Evolutionary conservation across 2,329 filamentous ascomycete species (phyloP), one percentile per base, ranked within the genome.

Genomic region (Xylariomycetidae sp.): DNA sequence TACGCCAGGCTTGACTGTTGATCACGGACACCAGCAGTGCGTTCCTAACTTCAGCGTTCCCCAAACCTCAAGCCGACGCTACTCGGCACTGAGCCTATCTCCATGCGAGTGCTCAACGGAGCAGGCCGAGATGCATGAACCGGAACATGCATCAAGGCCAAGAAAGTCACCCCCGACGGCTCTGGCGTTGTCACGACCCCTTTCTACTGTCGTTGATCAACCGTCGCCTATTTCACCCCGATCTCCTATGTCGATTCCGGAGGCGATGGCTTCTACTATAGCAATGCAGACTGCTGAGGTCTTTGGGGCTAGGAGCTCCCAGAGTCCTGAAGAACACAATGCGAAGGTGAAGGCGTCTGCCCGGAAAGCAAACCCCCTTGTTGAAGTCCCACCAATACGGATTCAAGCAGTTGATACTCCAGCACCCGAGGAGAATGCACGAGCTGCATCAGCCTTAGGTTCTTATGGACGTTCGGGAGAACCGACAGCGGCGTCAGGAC

Each of bases 41-140:
- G 60, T 70, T 4, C 67, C 68, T 3, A 76, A 75, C 45, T 77
- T 77, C 43, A 77, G 71, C 42, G 64, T 74, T 5, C 69, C 72
- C 9, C 63, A 72, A 19, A 53, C 58, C 1, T 62, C 63, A 0
- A 62, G 53, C 35, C 66, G 66, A 38, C 66, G 72, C 3, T 70
- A 63, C 29, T 72, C 70, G 2, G 51, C 63, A 5, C 46, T 57
- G 27, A 62, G 54, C 43, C 45, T 51, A n/a, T 39, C 53, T 11
- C 38, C 32, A 14, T 25, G 26, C 4, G 39, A 36, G 30, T 38
- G 29, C 18, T 30, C 40, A 31, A 32, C 41, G 10, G 41, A 50
- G n/a, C 42, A 37, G 28, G 31, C 37, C 12, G 48, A 51, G 31
- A 27, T 30, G 15, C 23, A 36, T 18, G 46, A 56, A 16, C 40